These are phyloP conservation scores for Phytopythium litorale DNA, from an alignment of 352 stramenopile genomes.

Conservation along the genomic window DNA sequence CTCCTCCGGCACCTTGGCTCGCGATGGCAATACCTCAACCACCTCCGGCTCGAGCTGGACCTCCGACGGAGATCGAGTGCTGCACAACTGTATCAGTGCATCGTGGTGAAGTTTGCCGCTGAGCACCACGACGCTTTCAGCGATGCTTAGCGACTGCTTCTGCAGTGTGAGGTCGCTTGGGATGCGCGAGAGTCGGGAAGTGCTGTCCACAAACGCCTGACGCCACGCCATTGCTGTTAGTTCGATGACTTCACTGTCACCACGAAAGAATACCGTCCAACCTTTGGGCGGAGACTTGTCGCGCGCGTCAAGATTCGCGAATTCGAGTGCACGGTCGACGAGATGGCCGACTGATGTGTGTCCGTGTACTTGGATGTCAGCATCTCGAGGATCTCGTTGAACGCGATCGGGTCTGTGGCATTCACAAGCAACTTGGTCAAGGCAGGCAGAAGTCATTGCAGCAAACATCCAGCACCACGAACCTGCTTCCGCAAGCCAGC, in stretches of 20 bases:
- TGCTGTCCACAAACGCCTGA: neutral
- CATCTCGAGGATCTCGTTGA: conserved; percentile 52
- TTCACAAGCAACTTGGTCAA: neutral
- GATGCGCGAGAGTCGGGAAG: neutral
- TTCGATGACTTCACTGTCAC: neutral
- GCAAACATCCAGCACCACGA: neutral
- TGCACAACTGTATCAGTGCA: conserved; percentile 23
- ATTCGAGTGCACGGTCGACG: conserved; percentile 9
- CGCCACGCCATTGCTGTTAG: neutral
- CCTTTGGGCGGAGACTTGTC: conserved; percentile 6
- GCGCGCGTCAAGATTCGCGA: neutral
- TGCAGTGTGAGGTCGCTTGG: neutral
- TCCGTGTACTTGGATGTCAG: conserved; percentile 61
- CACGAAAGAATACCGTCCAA: neutral
- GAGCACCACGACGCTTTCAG: conserved; percentile 59
- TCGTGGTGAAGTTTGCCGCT: conserved; percentile 38
- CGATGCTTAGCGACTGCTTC: conserved; percentile 16
- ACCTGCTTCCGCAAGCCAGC: conserved; percentile 65
- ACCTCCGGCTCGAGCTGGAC: conserved; percentile 50
- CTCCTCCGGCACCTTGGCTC: conserved; percentile 46
- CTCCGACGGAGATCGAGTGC: conserved; percentile 33
- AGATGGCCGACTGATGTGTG: neutral
- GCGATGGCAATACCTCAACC: conserved; percentile 43
- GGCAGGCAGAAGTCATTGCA: neutral
- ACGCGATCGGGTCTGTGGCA: conserved; percentile 43